These are phyloP conservation scores for Alternaria sp. DNA, from an alignment of 2,329 filamentous ascomycete genomes.

Conservation along the genomic window DNA sequence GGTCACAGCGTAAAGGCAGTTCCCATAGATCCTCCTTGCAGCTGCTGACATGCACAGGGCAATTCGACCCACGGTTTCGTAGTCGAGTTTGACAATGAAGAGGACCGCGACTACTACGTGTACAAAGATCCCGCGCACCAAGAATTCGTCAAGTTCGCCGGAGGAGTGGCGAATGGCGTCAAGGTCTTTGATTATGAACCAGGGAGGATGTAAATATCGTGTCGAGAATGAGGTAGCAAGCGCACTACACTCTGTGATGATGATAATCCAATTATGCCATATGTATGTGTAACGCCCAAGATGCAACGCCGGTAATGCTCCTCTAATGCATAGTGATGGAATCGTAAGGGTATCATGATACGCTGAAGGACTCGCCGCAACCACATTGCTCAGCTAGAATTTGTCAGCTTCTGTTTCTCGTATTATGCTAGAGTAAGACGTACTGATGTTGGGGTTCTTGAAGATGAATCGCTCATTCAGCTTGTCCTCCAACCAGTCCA, in stretches of 20 bases:
- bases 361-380: constrained; percentile 91
- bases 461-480: constrained; percentile 92
- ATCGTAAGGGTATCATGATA: constrained; percentile 48
- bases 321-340: constrained; percentile 20
- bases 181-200: constrained; percentile 69
- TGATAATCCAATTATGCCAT: constrained; percentile 19
- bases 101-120: constrained; percentile 75
- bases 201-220: constrained; percentile 56
- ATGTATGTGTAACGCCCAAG: constrained; percentile 9
- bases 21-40: not conserved
- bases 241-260: constrained; percentile 7
- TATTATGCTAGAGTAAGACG: constrained; percentile 58
- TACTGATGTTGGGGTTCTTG: constrained; percentile 97
- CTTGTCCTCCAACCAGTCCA: constrained; percentile 99
- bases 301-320: constrained; percentile 39
- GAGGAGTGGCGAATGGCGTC: constrained; percentile 61
- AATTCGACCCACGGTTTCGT: constrained; percentile 76
- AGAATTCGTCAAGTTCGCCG: constrained; percentile 64
- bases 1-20: constrained; percentile 56
- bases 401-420: constrained; percentile 32
- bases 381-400: constrained; percentile 90
- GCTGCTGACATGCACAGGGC: constrained; percentile 49
- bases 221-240: not conserved
- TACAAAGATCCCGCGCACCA: constrained; percentile 70
- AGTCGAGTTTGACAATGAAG: constrained; percentile 68